Base-by-base conservation (phyloP, 805 yeast species). In the Babjeviella inositovora region DNA sequence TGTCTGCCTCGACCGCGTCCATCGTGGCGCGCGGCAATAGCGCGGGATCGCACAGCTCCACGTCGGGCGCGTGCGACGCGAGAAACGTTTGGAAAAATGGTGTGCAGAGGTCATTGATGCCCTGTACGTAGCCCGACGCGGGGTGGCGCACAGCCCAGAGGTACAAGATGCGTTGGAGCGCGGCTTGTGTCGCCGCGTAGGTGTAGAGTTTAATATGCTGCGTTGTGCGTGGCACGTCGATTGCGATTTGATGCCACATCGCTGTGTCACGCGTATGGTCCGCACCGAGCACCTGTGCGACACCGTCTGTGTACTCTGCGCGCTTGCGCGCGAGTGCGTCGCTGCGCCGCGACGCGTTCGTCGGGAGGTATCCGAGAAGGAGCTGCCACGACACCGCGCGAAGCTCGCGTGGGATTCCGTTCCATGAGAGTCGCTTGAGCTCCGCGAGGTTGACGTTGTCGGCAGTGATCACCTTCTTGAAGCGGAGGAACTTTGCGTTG, bases 61-160 rank as follows among this genome's bases (percentile, higher is more conserved):
- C 57, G 22, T 56, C 50, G 14, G 47, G 11, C 14, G 26, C 20
- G 44, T 85, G 84, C 28, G 71, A 70, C 3, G 70, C 57, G 22
- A 90, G 45, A 38, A 87, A 87, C 0, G 84, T 73, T 47, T 87
- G 93, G 46, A 64, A 84, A 42, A 90, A 81, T 3, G 98, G 97
- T 2, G 96, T 87, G 9, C 73, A 81, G 23, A 87, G 57, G 49
- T 87, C 98, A 45, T 87, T 87, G 24, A 87, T 87, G 14, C 98
- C 98, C 52, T 87, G 98, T 11, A 87, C 98, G 45, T 87, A 87
- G 9, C 98, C 98, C 40, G 90, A 73, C 5, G 97, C 95, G 2
- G 98, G 97, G 43, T 90, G 97, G 34, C 97, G 62, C 13, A 87
- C 71, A 0, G 97, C 92, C 98, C 98, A 87, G 16, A 87, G 53